These are phyloP conservation scores for Clitopilus hobsonii DNA, from an alignment of 768 basidiomycete species.

Conservation along the genomic window DNA sequence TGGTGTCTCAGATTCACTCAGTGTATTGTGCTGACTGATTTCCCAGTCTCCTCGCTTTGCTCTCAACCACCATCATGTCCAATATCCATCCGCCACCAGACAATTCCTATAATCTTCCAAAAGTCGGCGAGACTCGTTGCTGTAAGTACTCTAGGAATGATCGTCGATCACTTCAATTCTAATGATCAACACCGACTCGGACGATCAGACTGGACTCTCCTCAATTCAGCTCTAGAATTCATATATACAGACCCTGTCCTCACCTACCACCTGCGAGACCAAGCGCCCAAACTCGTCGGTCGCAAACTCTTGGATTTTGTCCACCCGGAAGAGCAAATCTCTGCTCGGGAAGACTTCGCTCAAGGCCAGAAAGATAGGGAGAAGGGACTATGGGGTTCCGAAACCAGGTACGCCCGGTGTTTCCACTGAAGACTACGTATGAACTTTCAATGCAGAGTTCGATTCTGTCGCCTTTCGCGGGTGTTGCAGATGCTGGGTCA, in stretches of 20 bases:
- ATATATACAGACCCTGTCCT: slow-evolving; percentile 84
- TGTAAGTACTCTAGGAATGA: slow-evolving; percentile 53
- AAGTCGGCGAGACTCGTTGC: slow-evolving; percentile 69
- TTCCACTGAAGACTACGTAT: neutral
- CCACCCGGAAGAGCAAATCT: slow-evolving; percentile 79
- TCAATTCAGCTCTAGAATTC: slow-evolving; percentile 72
- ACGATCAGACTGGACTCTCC: slow-evolving; percentile 70
- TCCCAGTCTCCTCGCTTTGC: neutral
- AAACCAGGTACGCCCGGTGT: slow-evolving; percentile 51
- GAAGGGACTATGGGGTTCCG: slow-evolving; percentile 74
- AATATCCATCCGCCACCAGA: slow-evolving; percentile 5
- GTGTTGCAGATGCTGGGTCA: slow-evolving; percentile 73
- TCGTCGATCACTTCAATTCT: slow-evolving; percentile 26
- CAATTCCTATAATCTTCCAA: slow-evolving; percentile 33
- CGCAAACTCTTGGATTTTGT: slow-evolving; percentile 73
- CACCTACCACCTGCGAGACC: slow-evolving; percentile 62
- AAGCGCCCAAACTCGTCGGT: slow-evolving; percentile 66
- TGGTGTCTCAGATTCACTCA: neutral
- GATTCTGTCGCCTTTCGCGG: slow-evolving; percentile 71
- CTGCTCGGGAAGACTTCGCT: slow-evolving; percentile 69
- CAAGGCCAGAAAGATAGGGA: slow-evolving; percentile 53
- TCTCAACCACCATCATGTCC: slow-evolving; percentile 1
- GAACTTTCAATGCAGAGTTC: slow-evolving; percentile 48
- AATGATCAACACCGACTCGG: slow-evolving; percentile 11
- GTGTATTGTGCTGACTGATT: neutral